Conservation (phyloP, 2,329 filamentous ascomycete genomes). For the Ophiostoma montium region DNA sequence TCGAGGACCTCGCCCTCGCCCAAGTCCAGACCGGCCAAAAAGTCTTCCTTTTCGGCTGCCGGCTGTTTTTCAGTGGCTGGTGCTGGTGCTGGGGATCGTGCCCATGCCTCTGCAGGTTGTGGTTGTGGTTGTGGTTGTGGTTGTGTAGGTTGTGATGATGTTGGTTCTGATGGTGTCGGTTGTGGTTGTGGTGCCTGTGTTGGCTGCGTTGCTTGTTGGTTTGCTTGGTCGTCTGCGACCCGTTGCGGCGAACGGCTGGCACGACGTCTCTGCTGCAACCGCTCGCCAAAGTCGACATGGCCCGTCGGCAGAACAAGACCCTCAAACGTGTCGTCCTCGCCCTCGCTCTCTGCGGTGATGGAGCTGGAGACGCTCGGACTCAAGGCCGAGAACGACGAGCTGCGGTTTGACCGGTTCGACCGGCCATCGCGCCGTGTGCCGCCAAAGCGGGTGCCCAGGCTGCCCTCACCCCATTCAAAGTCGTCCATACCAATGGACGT, state of each 20-base stretch:
- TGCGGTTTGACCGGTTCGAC: constrained; percentile 59
- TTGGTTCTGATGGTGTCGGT: background rate
- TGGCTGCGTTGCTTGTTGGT: constrained; percentile 10
- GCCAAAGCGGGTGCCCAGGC: constrained; percentile 77
- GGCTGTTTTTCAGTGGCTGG: constrained; percentile 12
- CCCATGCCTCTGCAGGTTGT: too few species aligned
- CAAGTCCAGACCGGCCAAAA: constrained; percentile 75
- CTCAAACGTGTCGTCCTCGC: constrained; percentile 83
- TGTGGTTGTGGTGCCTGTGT: constrained; percentile 8
- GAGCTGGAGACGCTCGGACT: constrained; percentile 90
- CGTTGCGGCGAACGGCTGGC: constrained; percentile 43
- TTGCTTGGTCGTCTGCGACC: constrained; percentile 7
- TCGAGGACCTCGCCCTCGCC: constrained; percentile 73
- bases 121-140: background rate
- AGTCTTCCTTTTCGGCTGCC: constrained; percentile 52
- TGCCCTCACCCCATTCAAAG: constrained; percentile 88
- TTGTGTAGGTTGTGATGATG: constrained; percentile 13
- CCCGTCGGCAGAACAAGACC: constrained; percentile 77
- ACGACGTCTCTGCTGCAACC: constrained; percentile 54
- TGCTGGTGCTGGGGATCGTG: constrained; percentile 1
- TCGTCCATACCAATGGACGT: constrained; percentile 51
- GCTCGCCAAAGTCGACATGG: constrained; percentile 68
- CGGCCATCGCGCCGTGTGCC: constrained; percentile 70
- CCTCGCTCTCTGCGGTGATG: constrained; percentile 82
- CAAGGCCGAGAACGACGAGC: constrained; percentile 75